A percentile compares a stretch with the other conserved stretches of the same genome.
These are phyloP conservation scores for Penicillium corylophilum DNA, from an alignment of 2,329 filamentous ascomycete genomes.

Conservation along the genomic window DNA sequence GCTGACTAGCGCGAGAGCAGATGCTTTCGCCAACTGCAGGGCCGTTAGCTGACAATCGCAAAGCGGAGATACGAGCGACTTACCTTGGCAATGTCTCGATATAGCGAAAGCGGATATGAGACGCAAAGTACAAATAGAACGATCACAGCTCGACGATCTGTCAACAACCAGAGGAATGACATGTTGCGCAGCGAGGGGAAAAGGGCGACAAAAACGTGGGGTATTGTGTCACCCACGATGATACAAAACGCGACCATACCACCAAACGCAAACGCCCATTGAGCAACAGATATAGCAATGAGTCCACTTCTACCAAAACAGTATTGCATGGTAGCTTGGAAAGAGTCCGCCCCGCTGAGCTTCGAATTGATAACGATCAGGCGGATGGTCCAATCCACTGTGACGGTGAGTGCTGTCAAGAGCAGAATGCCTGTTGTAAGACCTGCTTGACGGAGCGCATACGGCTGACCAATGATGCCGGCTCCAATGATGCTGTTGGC, in stretches of 20 bases:
- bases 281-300: conserved; percentile 84
- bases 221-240: conserved; percentile 95
- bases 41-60: conserved; percentile 29
- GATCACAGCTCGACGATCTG: conserved; percentile 79
- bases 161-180: conserved; percentile 77
- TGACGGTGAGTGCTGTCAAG: conserved; percentile 73
- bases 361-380: conserved; percentile 98
- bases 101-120: conserved; percentile 88
- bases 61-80: conserved; percentile 21
- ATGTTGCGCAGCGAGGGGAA: conserved; percentile 73
- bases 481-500: conserved; percentile 93
- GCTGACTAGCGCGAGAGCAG: conserved; percentile 85
- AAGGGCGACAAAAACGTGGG: conserved; percentile 78
- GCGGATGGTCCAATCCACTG: conserved; percentile 96
- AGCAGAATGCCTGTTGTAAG: conserved; percentile 76
- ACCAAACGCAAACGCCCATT: conserved; percentile 98
- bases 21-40: conserved; percentile 84
- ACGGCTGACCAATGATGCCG: conserved; percentile 79
- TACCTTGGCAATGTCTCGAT: conserved; percentile 96
- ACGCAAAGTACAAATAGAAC: conserved; percentile 81
- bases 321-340: conserved; percentile 92
- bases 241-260: conserved; percentile 98
- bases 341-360: conserved; percentile 87
- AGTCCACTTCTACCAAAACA: conserved; percentile 89
- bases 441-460: conserved; percentile 91